These are phyloP conservation scores for Lipomyces sp. DNA, from an alignment of 805 yeast genomes.

Conservation along the genomic window DNA sequence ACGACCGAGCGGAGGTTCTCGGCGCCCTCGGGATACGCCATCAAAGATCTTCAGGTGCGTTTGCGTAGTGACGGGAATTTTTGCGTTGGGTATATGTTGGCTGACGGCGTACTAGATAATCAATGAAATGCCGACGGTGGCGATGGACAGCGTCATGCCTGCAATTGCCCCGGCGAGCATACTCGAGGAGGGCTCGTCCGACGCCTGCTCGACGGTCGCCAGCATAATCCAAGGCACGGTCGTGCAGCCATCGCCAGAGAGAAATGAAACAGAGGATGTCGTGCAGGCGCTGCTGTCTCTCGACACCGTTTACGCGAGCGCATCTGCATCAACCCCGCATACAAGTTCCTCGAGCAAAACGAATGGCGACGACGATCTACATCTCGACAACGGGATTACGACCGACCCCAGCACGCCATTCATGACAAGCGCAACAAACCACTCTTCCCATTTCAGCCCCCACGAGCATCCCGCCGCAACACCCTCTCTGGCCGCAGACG, in stretches of 20 bases:
- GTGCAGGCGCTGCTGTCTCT: constrained; percentile 6
- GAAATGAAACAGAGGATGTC: not conserved
- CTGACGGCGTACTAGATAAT: too few relatives aligned
- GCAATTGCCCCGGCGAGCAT: too few relatives aligned
- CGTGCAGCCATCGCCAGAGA: not conserved
- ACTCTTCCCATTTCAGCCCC: too few relatives aligned
- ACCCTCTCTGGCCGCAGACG: not conserved
- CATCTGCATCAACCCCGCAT: not conserved
- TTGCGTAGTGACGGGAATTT: too few relatives aligned
- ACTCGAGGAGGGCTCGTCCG: too few relatives aligned
- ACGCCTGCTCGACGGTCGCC: too few relatives aligned
- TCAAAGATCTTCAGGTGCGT: too few relatives aligned
- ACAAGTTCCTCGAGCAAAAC: not conserved
- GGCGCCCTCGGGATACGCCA: constrained; percentile 1
- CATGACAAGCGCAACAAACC: not conserved
- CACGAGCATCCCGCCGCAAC: not conserved
- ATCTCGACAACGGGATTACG: not conserved
- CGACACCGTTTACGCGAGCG: not conserved
- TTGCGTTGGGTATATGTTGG: too few relatives aligned
- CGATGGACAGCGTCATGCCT: too few relatives aligned
- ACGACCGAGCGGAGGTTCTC: constrained; percentile 5
- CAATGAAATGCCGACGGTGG: too few relatives aligned
- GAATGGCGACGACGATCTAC: not conserved
- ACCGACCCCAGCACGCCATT: not conserved
- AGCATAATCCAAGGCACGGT: too few relatives aligned